phyloP scores from a whole-genome alignment of 1,139 yeast genomes.

The Blastobotrys proliferans region DNA sequence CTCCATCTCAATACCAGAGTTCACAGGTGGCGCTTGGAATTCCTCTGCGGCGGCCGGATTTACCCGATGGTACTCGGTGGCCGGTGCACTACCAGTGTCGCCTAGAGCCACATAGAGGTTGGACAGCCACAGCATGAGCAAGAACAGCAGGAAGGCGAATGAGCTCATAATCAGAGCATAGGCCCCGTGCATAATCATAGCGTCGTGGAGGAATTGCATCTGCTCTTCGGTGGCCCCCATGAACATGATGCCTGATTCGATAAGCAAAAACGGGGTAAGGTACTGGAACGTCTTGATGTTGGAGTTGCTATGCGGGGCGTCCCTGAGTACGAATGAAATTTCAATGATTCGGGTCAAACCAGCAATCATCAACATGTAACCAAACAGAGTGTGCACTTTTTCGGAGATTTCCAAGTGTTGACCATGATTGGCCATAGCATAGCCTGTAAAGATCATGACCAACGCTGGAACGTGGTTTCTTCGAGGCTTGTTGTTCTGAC shows the following conservation, averaged over 20 bases:
- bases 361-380: slow-evolving; percentile 71
- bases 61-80: slow-evolving; percentile 2
- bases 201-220: slow-evolving; percentile 58
- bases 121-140: slow-evolving; percentile 59
- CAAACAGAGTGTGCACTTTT: slow-evolving; percentile 83
- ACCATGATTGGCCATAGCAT: slow-evolving; percentile 87
- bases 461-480: slow-evolving; percentile 79
- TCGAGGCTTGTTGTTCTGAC: slow-evolving; percentile 37
- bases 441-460: slow-evolving; percentile 81
- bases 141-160: slow-evolving; percentile 66
- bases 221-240: slow-evolving; percentile 95
- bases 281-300: slow-evolving; percentile 73
- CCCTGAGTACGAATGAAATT: slow-evolving; percentile 61
- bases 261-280: slow-evolving; percentile 73
- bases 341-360: slow-evolving; percentile 74
- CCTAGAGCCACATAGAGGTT: slow-evolving; percentile 52
- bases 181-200: slow-evolving; percentile 81
- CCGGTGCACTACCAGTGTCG: neutral
- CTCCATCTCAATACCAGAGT: slow-evolving; percentile 14
- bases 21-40: slow-evolving; percentile 2
- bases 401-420: slow-evolving; percentile 75
- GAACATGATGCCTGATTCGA: slow-evolving; percentile 73
- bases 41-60: slow-evolving; percentile 3
- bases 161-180: slow-evolving; percentile 70
- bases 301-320: slow-evolving; percentile 37